Conservation (phyloP, 768 basidiomycete genomes). For the Hericium rajendrae region DNA sequence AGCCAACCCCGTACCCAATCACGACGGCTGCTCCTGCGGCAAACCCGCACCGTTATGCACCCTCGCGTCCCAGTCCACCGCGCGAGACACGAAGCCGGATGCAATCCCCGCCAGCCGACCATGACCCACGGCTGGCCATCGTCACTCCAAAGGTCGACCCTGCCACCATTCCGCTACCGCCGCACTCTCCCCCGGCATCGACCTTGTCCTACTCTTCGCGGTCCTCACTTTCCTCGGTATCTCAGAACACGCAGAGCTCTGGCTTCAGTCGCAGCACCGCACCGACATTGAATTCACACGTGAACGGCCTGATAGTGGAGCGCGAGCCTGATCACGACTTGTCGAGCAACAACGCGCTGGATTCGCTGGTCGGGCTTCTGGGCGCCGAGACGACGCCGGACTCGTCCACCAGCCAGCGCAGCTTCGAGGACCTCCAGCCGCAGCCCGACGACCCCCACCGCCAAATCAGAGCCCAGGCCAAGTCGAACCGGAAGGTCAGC, state of each 20-base stretch:
- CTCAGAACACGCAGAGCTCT: slow-evolving; percentile 29
- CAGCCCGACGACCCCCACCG: slow-evolving; percentile 29
- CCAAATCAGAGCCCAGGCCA: slow-evolving; percentile 61
- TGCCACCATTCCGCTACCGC: slow-evolving; percentile 47
- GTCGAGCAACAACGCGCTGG: not conserved
- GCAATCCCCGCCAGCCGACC: slow-evolving; percentile 25
- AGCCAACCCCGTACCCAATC: slow-evolving; percentile 34
- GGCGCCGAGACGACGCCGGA: slow-evolving; percentile 3
- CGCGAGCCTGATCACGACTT: not conserved
- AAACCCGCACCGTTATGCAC: slow-evolving; percentile 40
- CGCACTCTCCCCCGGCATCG: slow-evolving; percentile 64
- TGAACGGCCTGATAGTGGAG: slow-evolving; percentile 17
- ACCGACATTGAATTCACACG: slow-evolving; percentile 34
- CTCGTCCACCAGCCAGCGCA: not conserved
- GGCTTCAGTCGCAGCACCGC: slow-evolving; percentile 27
- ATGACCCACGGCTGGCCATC: slow-evolving; percentile 18
- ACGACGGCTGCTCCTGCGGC: slow-evolving; percentile 46
- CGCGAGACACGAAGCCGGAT: slow-evolving; percentile 22
- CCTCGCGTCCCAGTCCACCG: slow-evolving; percentile 4
- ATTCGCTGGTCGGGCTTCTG: slow-evolving; percentile 1
- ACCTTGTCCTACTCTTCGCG: slow-evolving; percentile 68
- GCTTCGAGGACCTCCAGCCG: not conserved
- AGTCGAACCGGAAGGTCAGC: slow-evolving; percentile 78
- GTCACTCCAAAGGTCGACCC: slow-evolving; percentile 40
- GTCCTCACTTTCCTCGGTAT: slow-evolving; percentile 51